A percentile compares a stretch with the other conserved stretches of the same genome.
Evolutionary conservation across 805 yeast species (phyloP).

Genomic region (Clavispora carvajalis): DNA sequence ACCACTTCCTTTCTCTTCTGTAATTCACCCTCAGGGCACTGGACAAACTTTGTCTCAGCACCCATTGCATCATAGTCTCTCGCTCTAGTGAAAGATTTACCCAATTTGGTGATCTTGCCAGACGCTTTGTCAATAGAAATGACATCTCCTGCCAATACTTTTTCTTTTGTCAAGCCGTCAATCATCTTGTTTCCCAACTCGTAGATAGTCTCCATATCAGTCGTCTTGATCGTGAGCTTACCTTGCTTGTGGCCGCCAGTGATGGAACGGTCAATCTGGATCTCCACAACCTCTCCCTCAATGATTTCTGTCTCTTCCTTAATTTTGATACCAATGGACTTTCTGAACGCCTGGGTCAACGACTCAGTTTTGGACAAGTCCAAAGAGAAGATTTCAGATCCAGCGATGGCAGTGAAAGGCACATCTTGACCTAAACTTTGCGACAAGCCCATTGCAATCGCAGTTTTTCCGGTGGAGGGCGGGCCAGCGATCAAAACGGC

Average conservation of each 20-base stretch:
- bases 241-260: constrained; percentile 99
- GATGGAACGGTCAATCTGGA: constrained; percentile 86
- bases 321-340: constrained; percentile 90
- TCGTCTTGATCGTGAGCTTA: constrained; percentile 91
- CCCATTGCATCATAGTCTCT: constrained; percentile 99
- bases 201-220: constrained; percentile 97
- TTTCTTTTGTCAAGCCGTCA: constrained; percentile 89
- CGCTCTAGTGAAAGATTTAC: constrained; percentile 93
- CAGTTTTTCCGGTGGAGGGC: constrained; percentile 98
- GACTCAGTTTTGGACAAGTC: constrained; percentile 96
- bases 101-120: constrained; percentile 90
- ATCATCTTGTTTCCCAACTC: constrained; percentile 93
- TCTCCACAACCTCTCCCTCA: constrained; percentile 98
- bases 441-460: constrained; percentile 90
- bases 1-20: constrained; percentile 94
- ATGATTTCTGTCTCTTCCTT: constrained; percentile 96
- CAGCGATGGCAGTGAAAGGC: constrained; percentile 93
- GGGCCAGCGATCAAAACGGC: constrained; percentile 97
- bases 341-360: constrained; percentile 92
- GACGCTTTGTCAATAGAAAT: constrained; percentile 92
- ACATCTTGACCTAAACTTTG: constrained; percentile 73
- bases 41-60: constrained; percentile 95
- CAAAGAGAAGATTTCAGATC: constrained; percentile 86
- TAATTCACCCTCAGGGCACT: constrained; percentile 97
- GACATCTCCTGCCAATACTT: constrained; percentile 95